phyloP scores from a whole-genome alignment of 306 rosid genomes.

The Acacia crassicarpa region DNA sequence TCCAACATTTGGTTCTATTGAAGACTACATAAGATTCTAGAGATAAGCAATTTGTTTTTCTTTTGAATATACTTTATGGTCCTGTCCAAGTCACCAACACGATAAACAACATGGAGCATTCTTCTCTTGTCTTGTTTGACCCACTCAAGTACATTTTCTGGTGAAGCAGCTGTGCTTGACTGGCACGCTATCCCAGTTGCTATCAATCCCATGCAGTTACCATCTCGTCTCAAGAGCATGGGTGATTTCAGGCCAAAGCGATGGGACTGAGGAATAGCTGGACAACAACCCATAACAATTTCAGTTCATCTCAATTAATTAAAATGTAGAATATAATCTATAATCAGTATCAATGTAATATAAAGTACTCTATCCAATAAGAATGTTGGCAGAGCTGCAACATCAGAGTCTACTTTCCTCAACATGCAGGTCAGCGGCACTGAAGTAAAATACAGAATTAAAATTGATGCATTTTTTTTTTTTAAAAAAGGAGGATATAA shows the following conservation, averaged over 20 bases:
- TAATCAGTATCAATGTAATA: not conserved
- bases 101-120: conserved; percentile 91
- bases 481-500: not conserved
- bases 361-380: not conserved
- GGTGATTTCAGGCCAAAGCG: conserved; percentile 55
- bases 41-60: conserved; percentile 9
- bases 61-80: conserved; percentile 71
- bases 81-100: conserved; percentile 91
- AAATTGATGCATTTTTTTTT: not conserved
- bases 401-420: not conserved
- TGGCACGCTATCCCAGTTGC: conserved; percentile 57
- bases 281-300: conserved; percentile 33
- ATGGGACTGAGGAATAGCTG: conserved; percentile 63
- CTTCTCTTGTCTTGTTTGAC: conserved; percentile 86
- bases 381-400: not conserved
- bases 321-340: conserved; percentile 8
- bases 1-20: not conserved
- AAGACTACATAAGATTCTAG: conserved; percentile 37
- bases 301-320: conserved; percentile 30
- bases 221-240: conserved; percentile 52
- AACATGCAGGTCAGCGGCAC: not conserved
- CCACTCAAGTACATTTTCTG: conserved; percentile 89
- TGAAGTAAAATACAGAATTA: not conserved
- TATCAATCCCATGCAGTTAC: conserved; percentile 37
- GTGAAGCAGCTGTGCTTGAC: conserved; percentile 61